Conservation (phyloP, 768 basidiomycete genomes). For the Termitomyces titanicus region DNA sequence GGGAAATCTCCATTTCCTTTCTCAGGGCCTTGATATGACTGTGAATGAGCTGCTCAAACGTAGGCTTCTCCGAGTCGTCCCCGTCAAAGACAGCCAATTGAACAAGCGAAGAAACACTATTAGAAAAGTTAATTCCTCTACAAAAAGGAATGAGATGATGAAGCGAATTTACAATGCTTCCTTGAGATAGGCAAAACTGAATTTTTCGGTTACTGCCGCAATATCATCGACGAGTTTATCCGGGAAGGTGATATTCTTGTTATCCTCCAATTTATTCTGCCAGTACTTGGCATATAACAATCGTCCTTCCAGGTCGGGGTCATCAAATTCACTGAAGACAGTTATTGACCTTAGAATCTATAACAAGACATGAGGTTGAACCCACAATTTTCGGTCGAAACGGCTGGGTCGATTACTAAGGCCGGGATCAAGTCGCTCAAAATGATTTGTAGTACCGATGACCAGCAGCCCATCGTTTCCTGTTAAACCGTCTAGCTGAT, state of each 20-base stretch:
- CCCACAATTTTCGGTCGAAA: slow-evolving; percentile 85
- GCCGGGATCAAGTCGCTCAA: slow-evolving; percentile 75
- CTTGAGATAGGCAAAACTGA: slow-evolving; percentile 88
- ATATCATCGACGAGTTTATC: slow-evolving; percentile 58
- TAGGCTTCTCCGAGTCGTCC: slow-evolving; percentile 32
- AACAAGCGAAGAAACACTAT: slow-evolving; percentile 72
- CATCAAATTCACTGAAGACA: slow-evolving; percentile 58
- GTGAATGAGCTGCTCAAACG: slow-evolving; percentile 51
- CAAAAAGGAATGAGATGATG: background rate
- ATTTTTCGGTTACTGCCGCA: slow-evolving; percentile 56
- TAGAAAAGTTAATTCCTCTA: background rate
- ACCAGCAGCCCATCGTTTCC: slow-evolving; percentile 78
- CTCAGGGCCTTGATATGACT: slow-evolving; percentile 58
- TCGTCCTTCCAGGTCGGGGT: slow-evolving; percentile 65
- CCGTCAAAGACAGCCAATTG: slow-evolving; percentile 51
- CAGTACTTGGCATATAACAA: slow-evolving; percentile 71
- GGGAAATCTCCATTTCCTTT: slow-evolving; percentile 58
- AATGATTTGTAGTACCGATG: slow-evolving; percentile 81
- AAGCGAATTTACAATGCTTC: slow-evolving; percentile 73
- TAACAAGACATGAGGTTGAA: slow-evolving; percentile 7
- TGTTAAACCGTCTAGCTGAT: slow-evolving; percentile 78
- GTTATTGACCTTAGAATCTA: background rate
- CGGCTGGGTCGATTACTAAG: slow-evolving; percentile 76
- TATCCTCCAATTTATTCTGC: slow-evolving; percentile 70
- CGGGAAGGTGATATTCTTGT: slow-evolving; percentile 63